Conservation (phyloP, 2,329 filamentous ascomycete species). For the Penicillium sp. region DNA sequence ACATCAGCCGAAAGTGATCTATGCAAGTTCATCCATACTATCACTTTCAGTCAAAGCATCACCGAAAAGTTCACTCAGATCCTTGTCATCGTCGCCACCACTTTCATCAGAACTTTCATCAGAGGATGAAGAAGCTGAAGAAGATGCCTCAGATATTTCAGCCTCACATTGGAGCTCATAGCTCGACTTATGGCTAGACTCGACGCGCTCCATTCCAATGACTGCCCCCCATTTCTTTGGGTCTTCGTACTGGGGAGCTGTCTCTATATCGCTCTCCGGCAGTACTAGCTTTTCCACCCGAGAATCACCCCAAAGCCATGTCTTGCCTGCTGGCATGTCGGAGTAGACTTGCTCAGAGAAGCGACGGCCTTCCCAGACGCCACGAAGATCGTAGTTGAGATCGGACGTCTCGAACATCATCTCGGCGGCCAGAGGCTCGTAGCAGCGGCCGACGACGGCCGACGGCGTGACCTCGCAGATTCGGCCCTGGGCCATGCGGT, state of each 20-base stretch:
- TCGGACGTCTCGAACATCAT: slow-evolving; percentile 42
- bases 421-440: slow-evolving; percentile 50
- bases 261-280: slow-evolving; percentile 50
- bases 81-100: too few species aligned
- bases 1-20: background rate
- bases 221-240: slow-evolving; percentile 48
- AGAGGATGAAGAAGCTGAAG: background rate
- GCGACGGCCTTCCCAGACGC: slow-evolving; percentile 46
- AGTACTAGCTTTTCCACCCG: slow-evolving; percentile 56
- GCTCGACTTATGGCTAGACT: slow-evolving; percentile 2
- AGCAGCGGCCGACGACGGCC: slow-evolving; percentile 53
- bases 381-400: slow-evolving; percentile 47
- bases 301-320: slow-evolving; percentile 58
- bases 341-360: slow-evolving; percentile 48
- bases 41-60: background rate
- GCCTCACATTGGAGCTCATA: slow-evolving; percentile 25
- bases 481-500: slow-evolving; percentile 44
- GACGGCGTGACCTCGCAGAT: slow-evolving; percentile 50
- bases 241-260: slow-evolving; percentile 43
- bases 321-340: slow-evolving; percentile 46
- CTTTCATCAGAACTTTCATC: background rate
- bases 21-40: background rate
- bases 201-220: slow-evolving; percentile 45
- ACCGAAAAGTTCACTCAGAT: too few species aligned
- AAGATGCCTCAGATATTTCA: slow-evolving; percentile 24